Percentiles rank a stretch among this genome's conserved stretches.
phyloP scores from a whole-genome alignment of 805 yeast genomes.

The Komagataella pastoris region DNA sequence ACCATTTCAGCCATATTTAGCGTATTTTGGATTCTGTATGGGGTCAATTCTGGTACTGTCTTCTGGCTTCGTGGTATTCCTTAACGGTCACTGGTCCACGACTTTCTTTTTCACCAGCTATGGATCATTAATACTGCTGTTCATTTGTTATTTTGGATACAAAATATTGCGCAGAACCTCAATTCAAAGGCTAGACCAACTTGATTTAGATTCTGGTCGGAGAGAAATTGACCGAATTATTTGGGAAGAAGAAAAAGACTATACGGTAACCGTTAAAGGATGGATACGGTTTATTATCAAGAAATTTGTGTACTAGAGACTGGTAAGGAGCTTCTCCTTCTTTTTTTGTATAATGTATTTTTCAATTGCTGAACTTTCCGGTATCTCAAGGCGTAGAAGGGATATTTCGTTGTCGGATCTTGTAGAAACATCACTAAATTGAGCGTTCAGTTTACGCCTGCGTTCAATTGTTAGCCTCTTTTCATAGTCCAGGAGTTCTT shows the following conservation, averaged over 20 bases:
- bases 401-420: neutral
- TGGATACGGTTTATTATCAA: neutral
- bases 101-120: constrained; percentile 39
- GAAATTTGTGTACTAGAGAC: neutral
- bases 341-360: neutral
- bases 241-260: constrained; percentile 59
- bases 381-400: neutral
- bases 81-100: constrained; percentile 33
- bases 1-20: constrained; percentile 41
- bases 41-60: constrained; percentile 26
- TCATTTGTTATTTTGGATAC: constrained; percentile 30
- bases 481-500: constrained; percentile 16
- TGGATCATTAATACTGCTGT: constrained; percentile 34
- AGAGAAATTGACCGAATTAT: constrained; percentile 69
- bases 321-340: neutral
- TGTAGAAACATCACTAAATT: neutral
- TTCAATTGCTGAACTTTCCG: neutral
- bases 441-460: neutral
- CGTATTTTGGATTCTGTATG: constrained; percentile 32
- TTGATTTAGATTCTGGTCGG: constrained; percentile 76
- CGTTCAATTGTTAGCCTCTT: constrained; percentile 1
- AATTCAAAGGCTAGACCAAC: constrained; percentile 53
- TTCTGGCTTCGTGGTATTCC: constrained; percentile 39
- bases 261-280: neutral
- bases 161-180: constrained; percentile 48